Conservation (phyloP, 495 filamentous ascomycete genomes). For the Trichoderma orchidacearum region DNA sequence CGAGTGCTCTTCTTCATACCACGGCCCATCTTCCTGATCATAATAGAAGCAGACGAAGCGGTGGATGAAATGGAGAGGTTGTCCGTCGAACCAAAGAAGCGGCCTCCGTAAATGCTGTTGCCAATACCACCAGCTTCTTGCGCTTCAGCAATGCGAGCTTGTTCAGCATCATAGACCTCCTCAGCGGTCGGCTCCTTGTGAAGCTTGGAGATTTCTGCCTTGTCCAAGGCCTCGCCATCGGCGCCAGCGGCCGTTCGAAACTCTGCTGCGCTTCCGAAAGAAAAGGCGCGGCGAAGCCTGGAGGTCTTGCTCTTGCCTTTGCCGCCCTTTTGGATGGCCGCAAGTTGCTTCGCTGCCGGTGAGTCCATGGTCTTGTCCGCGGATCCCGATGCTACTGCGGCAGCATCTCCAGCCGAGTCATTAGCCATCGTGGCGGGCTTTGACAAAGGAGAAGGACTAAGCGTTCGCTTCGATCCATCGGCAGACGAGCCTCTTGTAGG, state of each 20-base stretch:
- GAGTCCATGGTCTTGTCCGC: slow-evolving; percentile 32
- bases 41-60: slow-evolving; percentile 93
- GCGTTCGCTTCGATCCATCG: slow-evolving; percentile 49
- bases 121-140: slow-evolving; percentile 89
- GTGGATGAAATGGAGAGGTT: slow-evolving; percentile 96
- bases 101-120: slow-evolving; percentile 87
- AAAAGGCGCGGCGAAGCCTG: slow-evolving; percentile 84
- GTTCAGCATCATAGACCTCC: slow-evolving; percentile 53
- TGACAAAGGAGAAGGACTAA: slow-evolving; percentile 77
- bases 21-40: slow-evolving; percentile 99
- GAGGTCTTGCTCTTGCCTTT: slow-evolving; percentile 70
- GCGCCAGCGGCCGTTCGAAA: slow-evolving; percentile 54
- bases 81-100: slow-evolving; percentile 85
- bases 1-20: slow-evolving; percentile 87
- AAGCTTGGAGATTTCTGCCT: slow-evolving; percentile 45
- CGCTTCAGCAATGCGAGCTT: slow-evolving; percentile 76
- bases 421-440: slow-evolving; percentile 55
- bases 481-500: slow-evolving; percentile 55
- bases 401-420: slow-evolving; percentile 17
- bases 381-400: slow-evolving; percentile 14
- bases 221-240: slow-evolving; percentile 34
- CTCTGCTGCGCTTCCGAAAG: slow-evolving; percentile 92
- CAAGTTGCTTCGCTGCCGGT: slow-evolving; percentile 65
- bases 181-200: slow-evolving; percentile 64
- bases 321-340: slow-evolving; percentile 61